Evolutionary conservation across 1,139 yeast species (phyloP).

Genomic region (Taphrina flavorubra): DNA sequence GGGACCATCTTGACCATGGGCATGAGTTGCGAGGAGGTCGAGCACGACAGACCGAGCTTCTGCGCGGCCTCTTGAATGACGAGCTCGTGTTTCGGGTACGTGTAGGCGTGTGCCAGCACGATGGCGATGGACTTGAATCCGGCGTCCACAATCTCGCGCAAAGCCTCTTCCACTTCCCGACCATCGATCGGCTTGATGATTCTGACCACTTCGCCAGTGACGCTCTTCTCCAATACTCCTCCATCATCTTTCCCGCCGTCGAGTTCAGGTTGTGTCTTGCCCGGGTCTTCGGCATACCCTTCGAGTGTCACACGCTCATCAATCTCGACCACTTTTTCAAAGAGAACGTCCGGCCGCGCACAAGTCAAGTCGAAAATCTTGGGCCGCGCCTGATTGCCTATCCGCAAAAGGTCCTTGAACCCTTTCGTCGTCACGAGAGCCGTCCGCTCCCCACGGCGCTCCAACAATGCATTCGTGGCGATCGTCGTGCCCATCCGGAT

Average conservation of each 20-base stretch:
- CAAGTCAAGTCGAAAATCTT: slow-evolving; percentile 68
- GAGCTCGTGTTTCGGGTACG: slow-evolving; percentile 67
- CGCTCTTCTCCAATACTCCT: slow-evolving; percentile 57
- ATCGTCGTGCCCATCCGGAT: slow-evolving; percentile 82
- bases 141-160: slow-evolving; percentile 57
- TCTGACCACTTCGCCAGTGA: slow-evolving; percentile 68
- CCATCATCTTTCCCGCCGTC: slow-evolving; percentile 21
- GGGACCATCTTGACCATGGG: slow-evolving; percentile 77
- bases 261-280: slow-evolving; percentile 47
- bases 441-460: slow-evolving; percentile 69
- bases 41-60: slow-evolving; percentile 65
- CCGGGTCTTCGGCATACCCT: slow-evolving; percentile 62
- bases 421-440: slow-evolving; percentile 72
- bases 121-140: slow-evolving; percentile 73
- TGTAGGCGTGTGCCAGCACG: slow-evolving; percentile 71
- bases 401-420: slow-evolving; percentile 65
- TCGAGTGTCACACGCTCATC: slow-evolving; percentile 77
- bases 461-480: slow-evolving; percentile 76
- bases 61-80: slow-evolving; percentile 64
- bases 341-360: slow-evolving; percentile 63
- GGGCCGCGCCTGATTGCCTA: slow-evolving; percentile 79
- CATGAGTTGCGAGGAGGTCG: slow-evolving; percentile 67
- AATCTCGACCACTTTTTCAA: slow-evolving; percentile 67
- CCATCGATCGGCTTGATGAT: slow-evolving; percentile 59
- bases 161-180: slow-evolving; percentile 53